Evolutionary conservation across 2,329 filamentous ascomycete species (phyloP), one percentile per base, ranked within the genome.

Genomic region (Corinectria fuckeliana): DNA sequence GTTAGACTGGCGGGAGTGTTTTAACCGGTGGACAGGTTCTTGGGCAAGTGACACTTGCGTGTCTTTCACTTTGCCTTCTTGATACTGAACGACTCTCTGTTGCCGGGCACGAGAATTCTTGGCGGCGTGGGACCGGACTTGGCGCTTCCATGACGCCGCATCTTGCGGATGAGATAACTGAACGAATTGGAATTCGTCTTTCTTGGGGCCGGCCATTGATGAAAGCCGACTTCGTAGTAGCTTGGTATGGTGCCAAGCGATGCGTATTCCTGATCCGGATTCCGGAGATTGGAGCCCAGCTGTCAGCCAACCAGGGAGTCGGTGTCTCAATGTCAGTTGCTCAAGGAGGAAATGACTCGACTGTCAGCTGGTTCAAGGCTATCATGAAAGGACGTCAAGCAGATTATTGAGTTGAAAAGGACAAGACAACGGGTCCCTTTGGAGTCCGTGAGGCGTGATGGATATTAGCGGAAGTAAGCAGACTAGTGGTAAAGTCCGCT

Each of bases 61-160:
- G 21, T 55, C 32, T 23, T 41, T 41, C 5, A 4, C 9, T 48
- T 51, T 50, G n/a, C 18, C n/a, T 38, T 30, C 13, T 48, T 60
- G 61, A 48, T 64, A 58, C 18, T 60, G 18, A n/a, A 52, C 21
- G 6, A 67, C 62, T 39, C 50, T 47, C 47, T 56, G 38, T 7
- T 55, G 58, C 13, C 57, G 59, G 1, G 34, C 56, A 18, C 41
- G 48, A n/a, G 44, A 20, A 39, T 62, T 60, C 5, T 63, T 52
- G 8, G 68, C 67, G 1, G 67, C 68, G 13, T 69, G 67, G 2
- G 65, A 63, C 14, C 67, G 59, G 23, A 70, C 65, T 16, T 59
- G 44, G 14, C 45, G 56, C 14, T 55, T 60, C 52, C 61, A 61
- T 0, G 32, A 30, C 5, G 51, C 49, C 9, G 50, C 54, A 10